Base-by-base conservation (phyloP, 1,284 basidiomycete species). In the Peniophora sp. region DNA sequence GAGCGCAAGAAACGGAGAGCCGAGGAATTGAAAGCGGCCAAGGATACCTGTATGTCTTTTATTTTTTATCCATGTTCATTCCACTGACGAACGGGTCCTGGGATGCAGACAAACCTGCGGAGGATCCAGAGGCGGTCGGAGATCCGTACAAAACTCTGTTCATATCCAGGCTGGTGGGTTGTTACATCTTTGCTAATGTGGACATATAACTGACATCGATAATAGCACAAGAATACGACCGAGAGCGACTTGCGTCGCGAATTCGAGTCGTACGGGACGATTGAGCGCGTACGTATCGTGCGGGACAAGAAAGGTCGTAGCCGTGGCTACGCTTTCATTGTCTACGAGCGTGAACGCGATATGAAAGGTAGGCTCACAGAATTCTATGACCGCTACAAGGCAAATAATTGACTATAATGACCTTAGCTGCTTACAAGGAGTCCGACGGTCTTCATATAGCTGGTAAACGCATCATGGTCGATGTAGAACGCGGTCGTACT, bases 141-240 rank as follows among this genome's bases (percentile, higher is more conserved):
- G 97, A 99, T 63, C 96, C 97, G 3, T 99, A 98, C 74, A 98
- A 98, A 68, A 99, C 97, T 0, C 75, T 99, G 10, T 99, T 99
- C 69, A 92, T 99, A 55, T 89, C 94, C 23, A 84, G 95, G 56
- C 71, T 99, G 63, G 92, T 93, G 64, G 48, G 78, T 67, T 3
- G 36, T 56, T 49, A 22, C 19, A 9, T 47, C 34, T 22, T 38
- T 11, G 36, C 5, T 16, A 27, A 50, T 36, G 32, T 51, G 2
- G 14, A 45, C 47, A 50, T 56, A 52, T 58, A 53, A 62, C 66
- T 32, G 38, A 53, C 61, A 54, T 36, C 47, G 53, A 56, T n/a
- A 55, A 47, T 63, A 88, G 88, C 87, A 92, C 55, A 95, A 95
- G 72, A 83, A 76, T 56, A 89, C 90, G 0, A 93, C 90, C 1